A percentile compares a stretch with the other conserved stretches of the same genome.
phyloP scores from a whole-genome alignment of 768 basidiomycete species.

The Dioszegia hungarica region DNA sequence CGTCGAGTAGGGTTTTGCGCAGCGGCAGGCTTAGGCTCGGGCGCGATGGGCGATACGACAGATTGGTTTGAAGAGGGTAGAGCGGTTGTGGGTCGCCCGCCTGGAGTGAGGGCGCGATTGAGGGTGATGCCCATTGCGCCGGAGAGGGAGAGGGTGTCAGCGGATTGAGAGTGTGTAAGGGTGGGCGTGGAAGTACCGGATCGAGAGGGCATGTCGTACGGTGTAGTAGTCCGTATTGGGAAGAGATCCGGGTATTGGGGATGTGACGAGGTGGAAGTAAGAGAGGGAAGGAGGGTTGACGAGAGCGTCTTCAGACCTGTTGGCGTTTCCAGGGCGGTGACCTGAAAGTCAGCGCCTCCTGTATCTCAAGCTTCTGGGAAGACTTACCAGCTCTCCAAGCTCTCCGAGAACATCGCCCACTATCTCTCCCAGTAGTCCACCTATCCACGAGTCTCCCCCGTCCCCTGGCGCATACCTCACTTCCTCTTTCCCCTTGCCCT shows the following conservation, averaged over 20 bases:
- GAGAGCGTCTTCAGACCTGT: constrained; percentile 75
- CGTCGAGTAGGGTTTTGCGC: constrained; percentile 35
- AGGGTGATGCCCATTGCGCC: constrained; percentile 32
- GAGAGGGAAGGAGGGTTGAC: constrained; percentile 45
- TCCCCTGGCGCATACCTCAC: constrained; percentile 56
- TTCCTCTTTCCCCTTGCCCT: constrained; percentile 53
- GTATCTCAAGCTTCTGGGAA: background rate
- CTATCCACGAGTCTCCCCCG: constrained; percentile 80
- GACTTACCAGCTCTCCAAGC: constrained; percentile 75
- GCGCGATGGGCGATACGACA: constrained; percentile 5
- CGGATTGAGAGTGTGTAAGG: constrained; percentile 12
- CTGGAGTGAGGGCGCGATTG: constrained; percentile 32
- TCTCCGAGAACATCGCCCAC: constrained; percentile 81
- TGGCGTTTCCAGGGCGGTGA: constrained; percentile 72
- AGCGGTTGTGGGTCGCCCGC: constrained; percentile 35
- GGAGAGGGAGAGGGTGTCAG: constrained; percentile 15
- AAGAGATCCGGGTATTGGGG: constrained; percentile 12
- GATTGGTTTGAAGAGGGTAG: constrained; percentile 30
- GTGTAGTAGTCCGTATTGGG: constrained; percentile 14
- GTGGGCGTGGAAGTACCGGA: constrained; percentile 7
- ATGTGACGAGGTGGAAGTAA: constrained; percentile 32
- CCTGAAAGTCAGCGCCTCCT: constrained; percentile 52
- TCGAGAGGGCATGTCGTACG: constrained; percentile 10
- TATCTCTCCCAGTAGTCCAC: constrained; percentile 79
- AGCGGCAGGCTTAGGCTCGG: constrained; percentile 15